phyloP scores from a whole-genome alignment of 768 basidiomycete genomes.

The Tremella yokohamensis region DNA sequence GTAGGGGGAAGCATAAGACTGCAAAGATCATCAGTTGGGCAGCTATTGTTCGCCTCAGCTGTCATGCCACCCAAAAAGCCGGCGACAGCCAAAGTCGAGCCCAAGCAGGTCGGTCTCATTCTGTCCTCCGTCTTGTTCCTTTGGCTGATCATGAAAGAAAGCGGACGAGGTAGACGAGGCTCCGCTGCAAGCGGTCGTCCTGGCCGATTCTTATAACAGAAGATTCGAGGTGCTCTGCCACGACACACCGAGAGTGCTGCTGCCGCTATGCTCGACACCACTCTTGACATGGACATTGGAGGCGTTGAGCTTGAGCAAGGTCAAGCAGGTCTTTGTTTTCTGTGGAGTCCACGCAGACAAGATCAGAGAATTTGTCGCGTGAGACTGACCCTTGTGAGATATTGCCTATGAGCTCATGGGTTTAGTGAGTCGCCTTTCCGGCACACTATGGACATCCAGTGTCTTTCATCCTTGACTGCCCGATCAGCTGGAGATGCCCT shows the following conservation, averaged over 20 bases:
- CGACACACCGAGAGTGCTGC: constrained; percentile 79
- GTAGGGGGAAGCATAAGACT: too few relatives aligned
- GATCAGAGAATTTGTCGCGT: constrained; percentile 82
- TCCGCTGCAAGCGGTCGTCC: constrained; percentile 85
- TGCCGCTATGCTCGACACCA: constrained; percentile 90
- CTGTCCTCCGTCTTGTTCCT: background rate
- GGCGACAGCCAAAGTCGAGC: constrained; percentile 18
- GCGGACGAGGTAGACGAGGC: constrained; percentile 58
- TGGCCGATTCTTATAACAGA: constrained; percentile 94
- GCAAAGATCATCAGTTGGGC: too few relatives aligned
- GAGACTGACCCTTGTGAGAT: constrained; percentile 40
- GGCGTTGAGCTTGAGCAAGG: constrained; percentile 85
- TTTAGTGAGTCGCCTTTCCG: constrained; percentile 32
- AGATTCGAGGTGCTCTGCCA: constrained; percentile 86
- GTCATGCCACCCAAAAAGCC: constrained; percentile 41
- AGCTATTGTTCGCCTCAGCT: background rate
- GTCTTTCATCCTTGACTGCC: constrained; percentile 45
- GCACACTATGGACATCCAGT: constrained; percentile 39
- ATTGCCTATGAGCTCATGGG: background rate
- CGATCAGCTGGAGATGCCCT: constrained; percentile 50
- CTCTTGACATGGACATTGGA: constrained; percentile 96
- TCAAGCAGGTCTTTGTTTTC: constrained; percentile 93
- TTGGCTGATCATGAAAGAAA: constrained; percentile 28
- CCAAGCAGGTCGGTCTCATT: constrained; percentile 25
- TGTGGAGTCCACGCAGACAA: constrained; percentile 85